These are phyloP conservation scores for Pseudocercospora cruenta DNA, from an alignment of 2,329 filamentous ascomycete species.

Conservation along the genomic window DNA sequence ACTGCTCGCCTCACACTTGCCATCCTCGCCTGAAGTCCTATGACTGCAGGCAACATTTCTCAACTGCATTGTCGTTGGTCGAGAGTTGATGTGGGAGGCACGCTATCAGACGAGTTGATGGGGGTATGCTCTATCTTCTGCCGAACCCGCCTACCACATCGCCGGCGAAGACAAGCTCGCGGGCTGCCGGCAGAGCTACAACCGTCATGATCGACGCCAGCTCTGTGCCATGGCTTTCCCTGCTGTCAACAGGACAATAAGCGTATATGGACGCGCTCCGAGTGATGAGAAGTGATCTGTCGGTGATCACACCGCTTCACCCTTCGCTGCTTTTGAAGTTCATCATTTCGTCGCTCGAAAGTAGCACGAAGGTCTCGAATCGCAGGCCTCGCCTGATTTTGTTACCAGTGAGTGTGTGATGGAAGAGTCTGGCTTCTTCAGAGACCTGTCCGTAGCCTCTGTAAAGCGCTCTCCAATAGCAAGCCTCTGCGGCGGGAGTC, in stretches of 20 bases:
- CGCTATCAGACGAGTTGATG: not conserved
- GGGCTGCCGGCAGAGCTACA: not conserved
- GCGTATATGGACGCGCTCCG: not conserved
- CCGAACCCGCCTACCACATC: not conserved
- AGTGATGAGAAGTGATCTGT: not conserved
- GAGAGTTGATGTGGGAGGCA: not conserved
- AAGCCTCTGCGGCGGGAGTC: slow-evolving; percentile 35
- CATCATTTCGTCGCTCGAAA: slow-evolving; percentile 29
- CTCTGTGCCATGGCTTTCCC: not conserved
- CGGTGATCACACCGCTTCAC: not conserved
- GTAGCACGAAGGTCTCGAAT: slow-evolving; percentile 28
- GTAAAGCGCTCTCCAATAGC: slow-evolving; percentile 34
- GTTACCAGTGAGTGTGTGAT: slow-evolving; percentile 5
- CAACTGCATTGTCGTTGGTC: not conserved
- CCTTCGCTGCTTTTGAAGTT: slow-evolving; percentile 14
- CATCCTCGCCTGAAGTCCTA: not conserved
- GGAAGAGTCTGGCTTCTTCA: slow-evolving; percentile 23
- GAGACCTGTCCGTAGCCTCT: slow-evolving; percentile 23
- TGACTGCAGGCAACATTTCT: not conserved
- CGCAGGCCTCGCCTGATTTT: slow-evolving; percentile 24
- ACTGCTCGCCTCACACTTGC: not conserved
- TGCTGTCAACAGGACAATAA: not conserved
- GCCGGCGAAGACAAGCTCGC: not conserved
- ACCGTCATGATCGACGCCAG: not conserved
- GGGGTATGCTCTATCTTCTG: not conserved